phyloP scores from a whole-genome alignment of 768 basidiomycete genomes.

The Lactifluus hygrophoroides region DNA sequence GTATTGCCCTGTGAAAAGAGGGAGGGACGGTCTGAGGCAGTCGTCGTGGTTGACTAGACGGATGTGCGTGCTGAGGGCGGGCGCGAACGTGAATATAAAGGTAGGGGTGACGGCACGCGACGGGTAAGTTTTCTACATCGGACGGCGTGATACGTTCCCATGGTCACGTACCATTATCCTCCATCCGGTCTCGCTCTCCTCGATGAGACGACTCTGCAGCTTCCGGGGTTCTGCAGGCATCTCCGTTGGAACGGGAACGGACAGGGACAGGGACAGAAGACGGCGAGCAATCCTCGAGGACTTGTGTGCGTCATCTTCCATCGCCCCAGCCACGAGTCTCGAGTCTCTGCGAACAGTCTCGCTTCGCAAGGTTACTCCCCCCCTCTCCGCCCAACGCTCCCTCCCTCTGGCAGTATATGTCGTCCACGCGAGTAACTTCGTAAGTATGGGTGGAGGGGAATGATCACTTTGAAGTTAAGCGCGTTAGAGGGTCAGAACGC shows the following conservation, averaged over 20 bases:
- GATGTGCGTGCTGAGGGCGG: neutral
- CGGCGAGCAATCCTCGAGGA: constrained; percentile 59
- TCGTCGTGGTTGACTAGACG: neutral
- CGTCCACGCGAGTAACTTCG: no score
- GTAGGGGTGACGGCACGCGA: no score
- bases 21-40: neutral
- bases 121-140: no score
- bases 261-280: constrained; percentile 36
- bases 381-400: neutral
- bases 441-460: no score
- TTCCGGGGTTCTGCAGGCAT: constrained; percentile 20
- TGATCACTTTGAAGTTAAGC: no score
- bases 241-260: constrained; percentile 31
- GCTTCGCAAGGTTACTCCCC: constrained; percentile 18
- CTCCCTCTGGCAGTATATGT: no score
- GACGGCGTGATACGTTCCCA: constrained; percentile 17
- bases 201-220: no score
- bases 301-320: constrained; percentile 42
- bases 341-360: neutral
- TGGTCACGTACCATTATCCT: constrained; percentile 51
- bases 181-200: constrained; percentile 62
- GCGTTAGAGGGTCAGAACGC: no score
- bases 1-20: neutral
- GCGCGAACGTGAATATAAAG: no score
- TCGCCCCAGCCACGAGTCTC: neutral